phyloP scores from a whole-genome alignment of 2,329 filamentous ascomycete species.

The Botrytis pseudocinerea region DNA sequence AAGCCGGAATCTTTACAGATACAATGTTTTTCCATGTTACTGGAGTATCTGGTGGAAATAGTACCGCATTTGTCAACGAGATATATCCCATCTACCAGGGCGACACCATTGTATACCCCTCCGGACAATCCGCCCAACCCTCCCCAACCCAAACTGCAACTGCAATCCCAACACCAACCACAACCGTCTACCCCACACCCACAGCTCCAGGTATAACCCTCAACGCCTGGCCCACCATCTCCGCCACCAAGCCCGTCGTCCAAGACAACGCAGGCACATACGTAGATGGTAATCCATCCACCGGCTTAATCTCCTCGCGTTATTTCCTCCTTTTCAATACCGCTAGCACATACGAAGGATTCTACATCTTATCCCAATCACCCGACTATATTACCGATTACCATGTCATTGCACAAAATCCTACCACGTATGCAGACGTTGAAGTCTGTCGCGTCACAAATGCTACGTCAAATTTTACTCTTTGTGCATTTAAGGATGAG shows the following conservation, averaged over 20 bases:
- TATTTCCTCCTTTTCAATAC: slow-evolving; percentile 5
- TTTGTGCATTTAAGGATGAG: slow-evolving; percentile 10
- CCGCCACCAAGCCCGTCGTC: not conserved
- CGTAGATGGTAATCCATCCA: slow-evolving; percentile 5
- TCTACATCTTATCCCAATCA: slow-evolving; percentile 2
- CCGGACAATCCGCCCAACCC: not conserved
- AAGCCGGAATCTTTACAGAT: not conserved
- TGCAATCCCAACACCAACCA: not conserved
- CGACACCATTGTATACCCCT: slow-evolving; percentile 3
- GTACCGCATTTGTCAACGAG: not conserved
- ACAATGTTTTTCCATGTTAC: not conserved
- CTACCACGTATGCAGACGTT: not conserved
- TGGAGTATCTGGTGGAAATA: not conserved
- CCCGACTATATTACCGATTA: not conserved
- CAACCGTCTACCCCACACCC: not conserved
- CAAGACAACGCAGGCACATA: not conserved
- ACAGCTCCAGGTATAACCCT: not conserved
- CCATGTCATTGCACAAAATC: not conserved
- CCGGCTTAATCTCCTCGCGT: not conserved
- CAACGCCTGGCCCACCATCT: not conserved
- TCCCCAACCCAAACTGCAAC: not conserved
- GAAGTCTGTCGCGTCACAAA: not conserved
- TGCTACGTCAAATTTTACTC: slow-evolving; percentile 10
- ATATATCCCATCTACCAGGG: slow-evolving; percentile 13
- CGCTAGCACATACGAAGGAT: not conserved